A percentile compares a stretch with the other conserved stretches of the same genome.
Evolutionary conservation across 192 early-diverging fungal species (phyloP).

Genomic region (Dissophora ornata): DNA sequence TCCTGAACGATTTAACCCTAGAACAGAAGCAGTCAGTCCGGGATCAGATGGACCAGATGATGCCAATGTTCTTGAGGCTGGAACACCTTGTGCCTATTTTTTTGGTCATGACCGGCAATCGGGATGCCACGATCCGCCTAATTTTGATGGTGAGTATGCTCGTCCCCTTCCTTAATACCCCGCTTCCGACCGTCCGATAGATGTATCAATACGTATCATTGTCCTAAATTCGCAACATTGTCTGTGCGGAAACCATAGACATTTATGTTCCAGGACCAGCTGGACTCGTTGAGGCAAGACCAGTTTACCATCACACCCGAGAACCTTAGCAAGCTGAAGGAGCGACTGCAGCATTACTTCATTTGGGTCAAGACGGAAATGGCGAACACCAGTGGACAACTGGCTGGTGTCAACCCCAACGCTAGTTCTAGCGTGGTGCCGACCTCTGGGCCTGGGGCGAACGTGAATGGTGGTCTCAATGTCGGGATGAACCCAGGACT

Average conservation of each 20-base stretch:
- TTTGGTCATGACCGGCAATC: constrained; percentile 57
- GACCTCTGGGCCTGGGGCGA: neutral
- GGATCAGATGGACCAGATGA: constrained; percentile 52
- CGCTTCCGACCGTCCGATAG: too few species aligned
- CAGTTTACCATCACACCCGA: constrained; percentile 60
- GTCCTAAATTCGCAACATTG: neutral
- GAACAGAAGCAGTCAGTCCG: constrained; percentile 60
- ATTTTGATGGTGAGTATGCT: constrained; percentile 60
- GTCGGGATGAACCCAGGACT: constrained; percentile 8
- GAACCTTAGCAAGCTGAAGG: constrained; percentile 58
- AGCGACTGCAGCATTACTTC: constrained; percentile 61
- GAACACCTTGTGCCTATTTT: constrained; percentile 63
- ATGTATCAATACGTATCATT: too few species aligned
- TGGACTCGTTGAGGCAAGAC: constrained; percentile 55
- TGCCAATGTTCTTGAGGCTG: constrained; percentile 57
- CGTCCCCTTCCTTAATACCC: too few species aligned
- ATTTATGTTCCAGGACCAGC: constrained; percentile 65
- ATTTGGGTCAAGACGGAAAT: constrained; percentile 56
- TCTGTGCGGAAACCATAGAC: too few species aligned
- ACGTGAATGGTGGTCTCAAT: constrained; percentile 5
- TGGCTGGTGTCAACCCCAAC: neutral
- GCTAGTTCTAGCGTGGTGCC: neutral
- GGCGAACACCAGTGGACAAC: neutral
- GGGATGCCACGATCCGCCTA: constrained; percentile 59
- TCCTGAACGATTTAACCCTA: constrained; percentile 44